Evolutionary conservation across 805 yeast species (phyloP), one percentile per base, ranked within the genome.

Genomic region (Candida odintsovae): DNA sequence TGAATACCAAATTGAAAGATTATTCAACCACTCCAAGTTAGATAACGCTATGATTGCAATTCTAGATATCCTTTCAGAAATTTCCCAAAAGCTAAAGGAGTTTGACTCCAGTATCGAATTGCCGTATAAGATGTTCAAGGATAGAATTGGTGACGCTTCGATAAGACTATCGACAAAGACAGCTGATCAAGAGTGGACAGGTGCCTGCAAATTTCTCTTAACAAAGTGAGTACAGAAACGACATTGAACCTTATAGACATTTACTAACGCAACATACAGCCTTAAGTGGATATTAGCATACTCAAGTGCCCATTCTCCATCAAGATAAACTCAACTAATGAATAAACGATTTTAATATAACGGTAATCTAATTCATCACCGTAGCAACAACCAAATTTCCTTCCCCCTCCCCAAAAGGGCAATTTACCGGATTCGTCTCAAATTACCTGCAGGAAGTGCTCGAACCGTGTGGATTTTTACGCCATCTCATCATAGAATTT

Each of bases 231-330:
- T 35, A 20, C 33, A 11, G 19, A 28, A 19, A 26, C 5, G 9
- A 26, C 10, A 6, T 20, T 13, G 12, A n/a, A 6, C 10, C n/a
- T 12, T 3, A 9, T 21, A 15, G 20, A 18, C 11, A n/a, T 8
- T n/a, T 33, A 33, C 20, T 22, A 18, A 40, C 38, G 25, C 26
- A 15, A 26, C 23, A 4, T 25, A 26, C 26, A 50, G 50, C 57
- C 72, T 80, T 26, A 89, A 88, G 59, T 92, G 96, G 96, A 73
- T 92, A 8, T 66, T 90, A 46, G 83, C 90, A 4, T 89, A 82
- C 59, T 78, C 88, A 3, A 75, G 83, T 49, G 72, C 65, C 2
- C 61, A 65, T 46, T 23, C 23, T 33, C 36, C 36, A 2, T 33
- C 36, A 7, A 33, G 36, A 16, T 33, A 18, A 10, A 16, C 20